Evolutionary conservation across 1,284 basidiomycete genomes (phyloP).

Genomic region (Fomitopsis pinicola): DNA sequence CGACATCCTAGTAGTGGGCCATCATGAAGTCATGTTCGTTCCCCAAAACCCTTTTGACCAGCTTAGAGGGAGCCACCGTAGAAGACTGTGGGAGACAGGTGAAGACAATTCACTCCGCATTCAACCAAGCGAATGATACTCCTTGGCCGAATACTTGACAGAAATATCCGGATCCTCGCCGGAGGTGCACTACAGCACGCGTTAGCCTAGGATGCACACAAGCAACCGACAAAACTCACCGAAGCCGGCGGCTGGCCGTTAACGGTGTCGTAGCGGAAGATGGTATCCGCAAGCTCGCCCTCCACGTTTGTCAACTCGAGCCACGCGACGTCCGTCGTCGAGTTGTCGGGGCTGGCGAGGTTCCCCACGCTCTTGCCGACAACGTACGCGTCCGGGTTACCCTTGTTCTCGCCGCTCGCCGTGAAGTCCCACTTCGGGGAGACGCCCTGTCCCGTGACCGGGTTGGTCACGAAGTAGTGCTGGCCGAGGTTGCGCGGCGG

Average conservation of each 20-base stretch:
- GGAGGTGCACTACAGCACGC: constrained; percentile 18
- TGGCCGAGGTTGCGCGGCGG: constrained; percentile 39
- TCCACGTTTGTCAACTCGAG: constrained; percentile 43
- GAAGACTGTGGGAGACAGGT: constrained; percentile 11
- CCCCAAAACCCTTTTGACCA: no score
- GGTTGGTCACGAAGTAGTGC: constrained; percentile 53
- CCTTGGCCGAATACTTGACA: constrained; percentile 26
- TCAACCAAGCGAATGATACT: constrained; percentile 5
- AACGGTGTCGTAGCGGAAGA: constrained; percentile 55
- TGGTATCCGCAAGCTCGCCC: constrained; percentile 46
- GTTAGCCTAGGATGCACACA: neutral
- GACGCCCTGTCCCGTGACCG: constrained; percentile 37
- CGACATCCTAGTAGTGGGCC: no score
- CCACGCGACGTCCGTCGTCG: constrained; percentile 49
- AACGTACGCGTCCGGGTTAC: constrained; percentile 44
- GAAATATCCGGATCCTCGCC: constrained; percentile 22
- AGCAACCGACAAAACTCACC: constrained; percentile 26
- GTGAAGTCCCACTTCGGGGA: constrained; percentile 58
- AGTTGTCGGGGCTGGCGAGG: constrained; percentile 41
- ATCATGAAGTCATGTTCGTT: no score
- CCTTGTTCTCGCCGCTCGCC: constrained; percentile 29
- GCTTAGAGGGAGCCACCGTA: constrained; percentile 14
- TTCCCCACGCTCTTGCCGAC: constrained; percentile 39
- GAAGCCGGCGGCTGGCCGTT: constrained; percentile 58
- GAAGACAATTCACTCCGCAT: neutral